A percentile compares a stretch with the other conserved stretches of the same genome.
Evolutionary conservation across 257 asterid genomes (phyloP).

Genomic region (Marsdenia floribunda): DNA sequence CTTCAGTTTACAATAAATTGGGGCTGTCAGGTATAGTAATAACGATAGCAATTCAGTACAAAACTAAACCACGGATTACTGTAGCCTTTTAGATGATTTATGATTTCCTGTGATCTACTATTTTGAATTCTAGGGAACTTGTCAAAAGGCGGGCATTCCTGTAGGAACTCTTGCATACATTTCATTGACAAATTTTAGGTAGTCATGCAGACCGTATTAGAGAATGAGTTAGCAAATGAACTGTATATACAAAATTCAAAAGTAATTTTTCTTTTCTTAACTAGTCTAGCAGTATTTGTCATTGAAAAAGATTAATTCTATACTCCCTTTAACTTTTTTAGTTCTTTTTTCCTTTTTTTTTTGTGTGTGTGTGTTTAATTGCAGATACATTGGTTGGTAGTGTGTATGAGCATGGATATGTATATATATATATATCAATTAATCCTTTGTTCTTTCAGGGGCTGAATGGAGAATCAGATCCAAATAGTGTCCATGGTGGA

Average conservation of each 20-base stretch:
- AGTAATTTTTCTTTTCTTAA: background rate
- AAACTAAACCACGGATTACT: background rate
- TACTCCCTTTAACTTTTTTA: background rate
- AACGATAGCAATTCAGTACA: background rate
- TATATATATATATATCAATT: background rate
- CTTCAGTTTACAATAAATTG: background rate
- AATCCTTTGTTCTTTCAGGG: conserved; percentile 39
- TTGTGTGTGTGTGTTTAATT: no score
- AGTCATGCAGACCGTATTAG: background rate
- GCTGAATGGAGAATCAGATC: conserved; percentile 69
- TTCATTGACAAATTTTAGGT: background rate
- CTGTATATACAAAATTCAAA: background rate
- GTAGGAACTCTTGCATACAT: background rate
- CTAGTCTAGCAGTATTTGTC: no score
- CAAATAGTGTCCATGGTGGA: conserved; percentile 72
- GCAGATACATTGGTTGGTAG: background rate
- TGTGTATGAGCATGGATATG: background rate
- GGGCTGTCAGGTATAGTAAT: background rate
- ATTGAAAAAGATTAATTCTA: background rate
- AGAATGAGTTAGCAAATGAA: background rate
- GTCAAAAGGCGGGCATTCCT: background rate
- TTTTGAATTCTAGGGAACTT: background rate
- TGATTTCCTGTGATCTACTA: background rate
- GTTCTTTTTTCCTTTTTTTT: no score
- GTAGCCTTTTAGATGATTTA: background rate